Evolutionary conservation across 208 protist genomes (phyloP).

Genomic region (Zelonia costaricensis): DNA sequence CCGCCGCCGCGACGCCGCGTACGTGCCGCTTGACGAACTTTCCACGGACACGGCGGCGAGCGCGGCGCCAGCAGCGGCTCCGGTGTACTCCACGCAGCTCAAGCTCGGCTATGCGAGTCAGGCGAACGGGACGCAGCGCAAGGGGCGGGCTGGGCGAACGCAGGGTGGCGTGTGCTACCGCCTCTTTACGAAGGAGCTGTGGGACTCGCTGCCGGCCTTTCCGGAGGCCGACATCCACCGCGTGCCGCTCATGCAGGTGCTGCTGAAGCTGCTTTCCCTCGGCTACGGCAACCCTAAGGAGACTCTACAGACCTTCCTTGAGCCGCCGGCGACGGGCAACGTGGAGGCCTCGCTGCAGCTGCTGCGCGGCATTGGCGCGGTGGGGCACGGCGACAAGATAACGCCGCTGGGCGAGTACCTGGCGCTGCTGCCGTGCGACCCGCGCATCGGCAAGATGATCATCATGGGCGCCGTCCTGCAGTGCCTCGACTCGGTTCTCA

Average conservation of each 20-base stretch:
- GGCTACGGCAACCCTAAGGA: slow-evolving; percentile 60
- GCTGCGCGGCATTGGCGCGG: slow-evolving; percentile 64
- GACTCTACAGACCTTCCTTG: slow-evolving; percentile 78
- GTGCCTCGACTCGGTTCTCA: slow-evolving; percentile 94
- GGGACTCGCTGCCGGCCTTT: slow-evolving; percentile 64
- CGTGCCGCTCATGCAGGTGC: slow-evolving; percentile 92
- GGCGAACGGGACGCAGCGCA: slow-evolving; percentile 97
- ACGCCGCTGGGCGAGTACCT: slow-evolving; percentile 90
- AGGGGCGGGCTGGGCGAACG: slow-evolving; percentile 98
- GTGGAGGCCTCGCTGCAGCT: slow-evolving; percentile 64
- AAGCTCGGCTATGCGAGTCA: slow-evolving; percentile 87
- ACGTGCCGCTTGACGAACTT: slow-evolving; percentile 1
- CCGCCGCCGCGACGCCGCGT: background rate
- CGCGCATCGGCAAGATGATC: slow-evolving; percentile 93
- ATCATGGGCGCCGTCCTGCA: slow-evolving; percentile 90
- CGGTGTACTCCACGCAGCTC: slow-evolving; percentile 73
- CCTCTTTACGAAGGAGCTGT: slow-evolving; percentile 90
- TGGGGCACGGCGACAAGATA: slow-evolving; percentile 50
- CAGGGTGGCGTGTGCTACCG: slow-evolving; percentile 98
- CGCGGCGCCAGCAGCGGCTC: background rate
- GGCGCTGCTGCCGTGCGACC: slow-evolving; percentile 86
- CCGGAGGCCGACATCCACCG: slow-evolving; percentile 94
- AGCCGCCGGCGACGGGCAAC: slow-evolving; percentile 61
- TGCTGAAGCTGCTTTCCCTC: slow-evolving; percentile 84
- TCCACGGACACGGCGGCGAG: background rate